Percentiles rank a stretch among this genome's conserved stretches.
These are phyloP conservation scores for Blastobotrys mokoenaii DNA, from an alignment of 805 yeast species.

Conservation along the genomic window DNA sequence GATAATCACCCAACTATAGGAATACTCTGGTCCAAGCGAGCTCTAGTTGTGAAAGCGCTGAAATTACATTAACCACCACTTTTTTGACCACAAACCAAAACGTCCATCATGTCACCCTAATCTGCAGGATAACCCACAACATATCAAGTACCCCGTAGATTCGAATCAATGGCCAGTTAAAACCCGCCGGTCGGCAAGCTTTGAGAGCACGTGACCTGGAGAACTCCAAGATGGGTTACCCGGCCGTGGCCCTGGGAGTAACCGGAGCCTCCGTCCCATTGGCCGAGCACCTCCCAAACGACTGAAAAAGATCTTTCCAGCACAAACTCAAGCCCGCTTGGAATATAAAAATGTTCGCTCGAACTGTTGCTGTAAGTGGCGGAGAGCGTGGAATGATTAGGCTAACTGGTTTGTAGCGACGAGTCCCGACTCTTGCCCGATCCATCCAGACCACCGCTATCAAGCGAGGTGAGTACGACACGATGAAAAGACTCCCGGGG, in stretches of 20 bases:
- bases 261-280: neutral
- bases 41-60: too few relatives aligned
- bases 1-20: too few relatives aligned
- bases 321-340: neutral
- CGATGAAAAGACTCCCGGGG: neutral
- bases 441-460: conserved; percentile 13
- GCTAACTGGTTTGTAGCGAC: conserved; percentile 8
- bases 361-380: conserved; percentile 13
- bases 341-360: conserved; percentile 8
- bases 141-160: too few relatives aligned
- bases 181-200: too few relatives aligned
- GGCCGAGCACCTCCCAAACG: neutral
- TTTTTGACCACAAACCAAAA: too few relatives aligned
- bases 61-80: too few relatives aligned
- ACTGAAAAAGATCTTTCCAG: neutral
- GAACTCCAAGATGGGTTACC: neutral
- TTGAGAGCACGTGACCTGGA: neutral
- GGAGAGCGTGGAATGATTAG: neutral
- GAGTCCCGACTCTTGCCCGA: conserved; percentile 8
- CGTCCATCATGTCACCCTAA: too few relatives aligned
- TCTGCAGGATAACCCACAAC: too few relatives aligned
- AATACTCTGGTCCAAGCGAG: too few relatives aligned
- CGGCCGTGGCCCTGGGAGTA: too few relatives aligned
- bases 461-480: conserved; percentile 5
- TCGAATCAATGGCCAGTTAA: too few relatives aligned